These are phyloP conservation scores for Rhipidocladum racemiflorum DNA, from an alignment of 176 grass and related monocot genomes.

Conservation along the genomic window DNA sequence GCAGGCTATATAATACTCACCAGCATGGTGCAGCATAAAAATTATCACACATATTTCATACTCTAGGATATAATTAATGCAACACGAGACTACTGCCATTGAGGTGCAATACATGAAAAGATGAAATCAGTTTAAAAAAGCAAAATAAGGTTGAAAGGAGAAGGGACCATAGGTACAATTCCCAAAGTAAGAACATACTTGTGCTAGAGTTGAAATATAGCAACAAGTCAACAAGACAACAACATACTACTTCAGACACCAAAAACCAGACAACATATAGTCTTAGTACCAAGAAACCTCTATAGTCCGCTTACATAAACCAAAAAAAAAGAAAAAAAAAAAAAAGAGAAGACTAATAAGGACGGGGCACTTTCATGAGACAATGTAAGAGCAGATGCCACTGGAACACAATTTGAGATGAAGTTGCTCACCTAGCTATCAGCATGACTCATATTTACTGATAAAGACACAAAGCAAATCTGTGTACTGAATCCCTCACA, in stretches of 20 bases:
- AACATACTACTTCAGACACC: background rate
- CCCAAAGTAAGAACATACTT: background rate
- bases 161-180: background rate
- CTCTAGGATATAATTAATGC: background rate
- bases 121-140: slow-evolving; percentile 3
- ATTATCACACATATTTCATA: background rate
- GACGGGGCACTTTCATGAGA: background rate
- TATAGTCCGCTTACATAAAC: background rate
- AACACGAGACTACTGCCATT: background rate
- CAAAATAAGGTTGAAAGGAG: background rate
- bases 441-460: background rate
- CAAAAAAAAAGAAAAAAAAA: background rate
- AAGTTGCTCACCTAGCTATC: slow-evolving; percentile 15
- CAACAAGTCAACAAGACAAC: too few relatives aligned
- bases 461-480: background rate
- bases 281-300: background rate
- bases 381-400: background rate
- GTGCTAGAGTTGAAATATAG: background rate
- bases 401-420: background rate
- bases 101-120: background rate
- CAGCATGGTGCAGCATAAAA: background rate
- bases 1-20: background rate
- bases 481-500: background rate
- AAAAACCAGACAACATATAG: slow-evolving; percentile 8
- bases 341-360: background rate